Conservation (phyloP, 257 asterid species). For the Ballota nigra region DNA sequence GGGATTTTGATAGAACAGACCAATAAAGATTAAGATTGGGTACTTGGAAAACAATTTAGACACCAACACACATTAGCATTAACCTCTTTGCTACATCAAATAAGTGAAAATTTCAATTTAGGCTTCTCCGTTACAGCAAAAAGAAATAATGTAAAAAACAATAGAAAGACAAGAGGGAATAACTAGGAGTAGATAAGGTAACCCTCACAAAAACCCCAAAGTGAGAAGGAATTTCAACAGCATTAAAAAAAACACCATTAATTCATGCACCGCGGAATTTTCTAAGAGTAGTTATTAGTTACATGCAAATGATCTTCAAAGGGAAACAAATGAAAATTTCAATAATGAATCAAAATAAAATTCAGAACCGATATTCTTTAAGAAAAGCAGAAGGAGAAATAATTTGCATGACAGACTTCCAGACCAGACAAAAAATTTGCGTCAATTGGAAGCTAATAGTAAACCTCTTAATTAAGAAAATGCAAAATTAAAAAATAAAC, state of each 20-base stretch:
- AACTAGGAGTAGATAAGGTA: slow-evolving; percentile 12
- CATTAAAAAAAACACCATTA: slow-evolving; percentile 14
- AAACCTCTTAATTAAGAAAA: not conserved
- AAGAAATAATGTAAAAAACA: not conserved
- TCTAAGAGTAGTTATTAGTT: not conserved
- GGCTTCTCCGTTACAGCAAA: slow-evolving; percentile 5
- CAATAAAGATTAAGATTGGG: not conserved
- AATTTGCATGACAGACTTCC: slow-evolving; percentile 28
- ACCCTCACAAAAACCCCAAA: slow-evolving; percentile 26
- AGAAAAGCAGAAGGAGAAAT: slow-evolving; percentile 3
- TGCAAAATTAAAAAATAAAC: not conserved
- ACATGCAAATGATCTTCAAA: slow-evolving; percentile 32
- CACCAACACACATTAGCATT: not conserved
- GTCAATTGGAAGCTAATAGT: slow-evolving; percentile 10
- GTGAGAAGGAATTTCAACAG: slow-evolving; percentile 21
- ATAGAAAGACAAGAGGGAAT: not conserved
- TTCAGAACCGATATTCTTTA: slow-evolving; percentile 11
- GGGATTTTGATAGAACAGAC: not conserved
- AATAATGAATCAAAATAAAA: slow-evolving; percentile 28
- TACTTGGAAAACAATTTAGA: not conserved
- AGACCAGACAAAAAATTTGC: slow-evolving; percentile 35
- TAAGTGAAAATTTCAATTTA: not conserved
- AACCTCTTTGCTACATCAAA: slow-evolving; percentile 5
- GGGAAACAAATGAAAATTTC: slow-evolving; percentile 22
- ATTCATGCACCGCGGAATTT: slow-evolving; percentile 17